Base-by-base conservation (phyloP, 2,329 filamentous ascomycete species). In the Botryotinia calthae region DNA sequence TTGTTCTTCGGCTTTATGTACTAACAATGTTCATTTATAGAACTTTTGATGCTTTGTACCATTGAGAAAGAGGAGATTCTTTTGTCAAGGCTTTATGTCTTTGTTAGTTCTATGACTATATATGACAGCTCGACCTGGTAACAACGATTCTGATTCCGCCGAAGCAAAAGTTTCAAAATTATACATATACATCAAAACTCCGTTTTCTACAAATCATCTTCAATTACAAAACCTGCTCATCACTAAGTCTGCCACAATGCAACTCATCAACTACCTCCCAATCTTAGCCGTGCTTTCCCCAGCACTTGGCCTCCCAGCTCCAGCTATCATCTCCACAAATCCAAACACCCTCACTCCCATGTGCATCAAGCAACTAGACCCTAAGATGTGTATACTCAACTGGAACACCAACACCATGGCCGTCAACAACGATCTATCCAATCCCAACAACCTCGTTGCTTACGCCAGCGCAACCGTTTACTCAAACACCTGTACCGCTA, bases 321-420 rank as follows among this genome's bases (percentile, higher is more conserved):
- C 70, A n/a, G 63, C 62, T 16, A 1, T 48, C 10, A 20, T 67
- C 16, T 37, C 62, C 31, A 48, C 37, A 16, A n/a, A 44, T 1
- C 40, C 63, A n/a, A 68, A 25, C 40, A 20, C 25, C 16, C 37
- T 71, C 22, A 22, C 22, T 9, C 48, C 65, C 1, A 67, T 70
- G 37, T 54, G 70, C 37, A 65, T 37, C 28, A 20, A 61, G 25
- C 61, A 71, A 44, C 42, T 48, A 16, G 25, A 66, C 34, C 59
- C 70, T 22, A 44, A 65, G 14, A 66, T 25, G 31, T 68, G 70
- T 20, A 37, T 48, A 18, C 54, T 72, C 16, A 51, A 46, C 22
- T 67, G 63, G 70, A 59, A 67, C 34, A 68, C 63, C 51, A 72
- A 72, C 40, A 72, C 70, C 44, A 71, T 71, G 46, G 46, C 61